These are phyloP conservation scores for Cryphonectria parasitica DNA, from an alignment of 2,329 filamentous ascomycete genomes.

Conservation along the genomic window DNA sequence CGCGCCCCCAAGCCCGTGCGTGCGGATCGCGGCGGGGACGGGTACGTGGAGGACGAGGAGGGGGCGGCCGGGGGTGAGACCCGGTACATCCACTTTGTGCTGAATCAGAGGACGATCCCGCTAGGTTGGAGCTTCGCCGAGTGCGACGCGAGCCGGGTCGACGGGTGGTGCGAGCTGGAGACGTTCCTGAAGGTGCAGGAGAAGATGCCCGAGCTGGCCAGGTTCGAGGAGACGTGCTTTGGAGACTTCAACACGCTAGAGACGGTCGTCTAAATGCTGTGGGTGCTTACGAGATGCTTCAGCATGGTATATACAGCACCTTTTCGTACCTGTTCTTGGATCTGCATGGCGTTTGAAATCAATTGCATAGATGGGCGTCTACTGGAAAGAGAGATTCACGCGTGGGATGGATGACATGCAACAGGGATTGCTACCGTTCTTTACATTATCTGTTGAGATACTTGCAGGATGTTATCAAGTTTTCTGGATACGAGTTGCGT, in stretches of 20 bases:
- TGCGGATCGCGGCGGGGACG: slow-evolving; percentile 50
- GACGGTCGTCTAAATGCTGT: slow-evolving; percentile 1
- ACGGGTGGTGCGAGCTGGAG: slow-evolving; percentile 77
- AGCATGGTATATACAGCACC: slow-evolving; percentile 1
- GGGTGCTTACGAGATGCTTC: not conserved
- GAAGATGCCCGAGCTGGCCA: slow-evolving; percentile 58
- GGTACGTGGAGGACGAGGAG: slow-evolving; percentile 53
- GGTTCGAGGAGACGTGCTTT: slow-evolving; percentile 70
- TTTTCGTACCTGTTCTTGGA: not conserved
- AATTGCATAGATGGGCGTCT: not conserved
- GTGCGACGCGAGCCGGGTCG: slow-evolving; percentile 64
- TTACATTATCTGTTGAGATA: not conserved
- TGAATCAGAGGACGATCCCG: slow-evolving; percentile 75
- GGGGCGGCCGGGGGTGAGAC: slow-evolving; percentile 47
- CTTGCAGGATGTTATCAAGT: not conserved
- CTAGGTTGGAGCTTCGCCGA: slow-evolving; percentile 67
- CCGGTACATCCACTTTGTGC: slow-evolving; percentile 72
- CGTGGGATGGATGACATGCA: not conserved
- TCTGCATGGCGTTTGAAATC: slow-evolving; percentile 11
- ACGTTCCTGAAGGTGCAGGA: slow-evolving; percentile 69
- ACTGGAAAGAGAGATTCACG: not conserved
- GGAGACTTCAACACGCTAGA: slow-evolving; percentile 52
- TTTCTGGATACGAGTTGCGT: not conserved
- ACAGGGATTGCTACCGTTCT: not conserved
- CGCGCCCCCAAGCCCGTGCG: slow-evolving; percentile 65